A percentile compares a stretch with the other conserved stretches of the same genome.
Conservation (phyloP, 2,329 filamentous ascomycete species). For the Didymosphaeria variabile region DNA sequence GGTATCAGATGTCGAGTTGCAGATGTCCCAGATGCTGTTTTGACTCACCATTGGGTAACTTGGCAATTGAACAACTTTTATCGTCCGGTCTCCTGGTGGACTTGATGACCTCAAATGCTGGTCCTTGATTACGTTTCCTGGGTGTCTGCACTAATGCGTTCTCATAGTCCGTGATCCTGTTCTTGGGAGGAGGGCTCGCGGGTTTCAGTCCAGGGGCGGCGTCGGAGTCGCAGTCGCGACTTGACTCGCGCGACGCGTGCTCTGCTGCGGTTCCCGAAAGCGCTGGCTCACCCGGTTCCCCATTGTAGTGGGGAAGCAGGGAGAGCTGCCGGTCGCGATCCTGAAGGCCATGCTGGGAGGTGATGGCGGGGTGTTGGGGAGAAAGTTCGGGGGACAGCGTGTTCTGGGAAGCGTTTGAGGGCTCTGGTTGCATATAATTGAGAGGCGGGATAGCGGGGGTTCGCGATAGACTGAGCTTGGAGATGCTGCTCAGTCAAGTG, state of each 20-base stretch:
- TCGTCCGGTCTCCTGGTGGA: slow-evolving; percentile 55
- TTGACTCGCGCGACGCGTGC: slow-evolving; percentile 33
- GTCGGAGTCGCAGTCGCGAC: slow-evolving; percentile 21
- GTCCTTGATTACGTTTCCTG: slow-evolving; percentile 53
- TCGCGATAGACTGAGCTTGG: slow-evolving; percentile 65
- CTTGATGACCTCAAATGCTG: slow-evolving; percentile 63
- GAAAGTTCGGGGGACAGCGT: slow-evolving; percentile 51
- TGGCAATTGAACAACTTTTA: slow-evolving; percentile 60
- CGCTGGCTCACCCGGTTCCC: slow-evolving; percentile 40
- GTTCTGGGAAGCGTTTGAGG: slow-evolving; percentile 59
- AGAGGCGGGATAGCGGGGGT: slow-evolving; percentile 42
- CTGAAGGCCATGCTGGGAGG: slow-evolving; percentile 68
- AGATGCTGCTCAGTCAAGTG: slow-evolving; percentile 47
- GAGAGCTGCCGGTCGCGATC: slow-evolving; percentile 56
- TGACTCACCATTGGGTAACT: slow-evolving; percentile 81
- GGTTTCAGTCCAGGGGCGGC: slow-evolving; percentile 43
- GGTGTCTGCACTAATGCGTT: slow-evolving; percentile 52
- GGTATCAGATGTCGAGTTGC: slow-evolving; percentile 21
- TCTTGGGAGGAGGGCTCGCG: slow-evolving; percentile 54
- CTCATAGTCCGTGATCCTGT: slow-evolving; percentile 66
- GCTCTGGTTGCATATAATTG: slow-evolving; percentile 73
- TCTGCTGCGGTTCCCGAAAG: slow-evolving; percentile 26
- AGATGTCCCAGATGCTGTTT: slow-evolving; percentile 9
- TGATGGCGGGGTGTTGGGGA: slow-evolving; percentile 42
- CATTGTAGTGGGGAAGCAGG: slow-evolving; percentile 50